Evolutionary conservation across 192 early-diverging fungal species (phyloP), one percentile per base, ranked within the genome.

Genomic region (Mortierella antarctica): DNA sequence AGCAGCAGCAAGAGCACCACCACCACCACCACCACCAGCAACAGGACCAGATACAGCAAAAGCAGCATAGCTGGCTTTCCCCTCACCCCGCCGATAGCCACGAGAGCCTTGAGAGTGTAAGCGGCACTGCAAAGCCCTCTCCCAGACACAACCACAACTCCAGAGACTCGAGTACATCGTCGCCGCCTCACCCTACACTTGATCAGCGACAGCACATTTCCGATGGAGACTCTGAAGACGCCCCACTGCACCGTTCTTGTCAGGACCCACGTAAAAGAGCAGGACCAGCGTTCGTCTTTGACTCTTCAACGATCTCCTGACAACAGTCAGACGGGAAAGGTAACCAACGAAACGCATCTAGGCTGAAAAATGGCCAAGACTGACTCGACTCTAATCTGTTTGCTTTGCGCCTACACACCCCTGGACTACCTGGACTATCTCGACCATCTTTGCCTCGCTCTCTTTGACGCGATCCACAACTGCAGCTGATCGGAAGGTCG

Each of bases 201-300:
- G 61, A 71, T 17, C 57, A 60, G 39, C 41, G 68, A 13, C 58
- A 44, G n/a, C 50, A 53, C 31, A 12, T 40, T 46, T 71, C 70
- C 57, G 70, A 71, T 7, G 70, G 63, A 39, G 70, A 71, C 54
- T 71, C 70, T 55, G 70, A 71, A 39, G 70, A 71, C 6, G 61
- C 56, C 41, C 58, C 21, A 5, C 39, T 41, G 21, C 11, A 11
- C 2, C 15, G 20, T 23, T 62, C 46, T 21, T 60, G 17, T 18
- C 60, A 62, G 39, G 11, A 31, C 8, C 51, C 7, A 10, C n/a
- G 7, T 13, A 13, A 14, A 53, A 53, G 46, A 53, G 52, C 18
- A 54, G 40, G 6, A 23, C 6, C n/a, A 15, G 55, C 54, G 21
- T 12, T 60, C 58, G 21, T 54, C 53, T 57, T 13, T 23, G 23